phyloP scores from a whole-genome alignment of 192 early-diverging fungal genomes.

The Coemansia asiatica region DNA sequence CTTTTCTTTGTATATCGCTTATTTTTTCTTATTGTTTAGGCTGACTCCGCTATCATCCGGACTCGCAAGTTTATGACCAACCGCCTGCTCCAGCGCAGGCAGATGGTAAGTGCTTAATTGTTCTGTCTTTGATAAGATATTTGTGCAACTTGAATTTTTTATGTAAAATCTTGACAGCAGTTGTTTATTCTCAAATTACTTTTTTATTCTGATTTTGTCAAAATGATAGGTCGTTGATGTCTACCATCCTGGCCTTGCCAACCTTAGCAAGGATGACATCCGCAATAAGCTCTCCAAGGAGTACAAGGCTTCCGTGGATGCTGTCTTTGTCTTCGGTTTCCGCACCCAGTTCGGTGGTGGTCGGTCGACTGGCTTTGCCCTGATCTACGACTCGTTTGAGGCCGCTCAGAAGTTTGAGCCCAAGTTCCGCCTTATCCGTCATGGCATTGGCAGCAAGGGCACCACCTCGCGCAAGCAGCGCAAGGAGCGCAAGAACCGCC shows the following conservation, averaged over 20 bases:
- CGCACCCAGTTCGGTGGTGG: slow-evolving; percentile 96
- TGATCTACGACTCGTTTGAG: slow-evolving; percentile 95
- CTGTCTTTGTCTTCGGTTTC: slow-evolving; percentile 93
- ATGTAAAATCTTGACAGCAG: neutral
- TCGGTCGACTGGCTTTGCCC: slow-evolving; percentile 90
- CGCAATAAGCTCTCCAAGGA: slow-evolving; percentile 92
- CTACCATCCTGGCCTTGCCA: slow-evolving; percentile 90
- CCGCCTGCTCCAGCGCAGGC: slow-evolving; percentile 94
- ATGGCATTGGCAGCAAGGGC: slow-evolving; percentile 65
- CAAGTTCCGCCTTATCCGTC: slow-evolving; percentile 90
- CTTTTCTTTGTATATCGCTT: neutral
- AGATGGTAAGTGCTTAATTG: slow-evolving; percentile 65
- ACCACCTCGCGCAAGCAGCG: slow-evolving; percentile 93
- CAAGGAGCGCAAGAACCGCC: slow-evolving; percentile 98
- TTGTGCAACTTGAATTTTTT: too few species aligned
- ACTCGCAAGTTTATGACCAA: slow-evolving; percentile 99
- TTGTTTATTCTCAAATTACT: neutral
- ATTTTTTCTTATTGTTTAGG: slow-evolving; percentile 48
- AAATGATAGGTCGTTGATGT: slow-evolving; percentile 75
- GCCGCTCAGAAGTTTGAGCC: slow-evolving; percentile 98
- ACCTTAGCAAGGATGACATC: slow-evolving; percentile 89
- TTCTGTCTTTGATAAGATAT: too few species aligned
- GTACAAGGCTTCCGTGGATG: slow-evolving; percentile 89
- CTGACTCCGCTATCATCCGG: slow-evolving; percentile 92
- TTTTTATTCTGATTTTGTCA: slow-evolving; percentile 3